Evolutionary conservation across 2,329 filamentous ascomycete genomes (phyloP).

Genomic region (Acephala macrosclerotiorum): DNA sequence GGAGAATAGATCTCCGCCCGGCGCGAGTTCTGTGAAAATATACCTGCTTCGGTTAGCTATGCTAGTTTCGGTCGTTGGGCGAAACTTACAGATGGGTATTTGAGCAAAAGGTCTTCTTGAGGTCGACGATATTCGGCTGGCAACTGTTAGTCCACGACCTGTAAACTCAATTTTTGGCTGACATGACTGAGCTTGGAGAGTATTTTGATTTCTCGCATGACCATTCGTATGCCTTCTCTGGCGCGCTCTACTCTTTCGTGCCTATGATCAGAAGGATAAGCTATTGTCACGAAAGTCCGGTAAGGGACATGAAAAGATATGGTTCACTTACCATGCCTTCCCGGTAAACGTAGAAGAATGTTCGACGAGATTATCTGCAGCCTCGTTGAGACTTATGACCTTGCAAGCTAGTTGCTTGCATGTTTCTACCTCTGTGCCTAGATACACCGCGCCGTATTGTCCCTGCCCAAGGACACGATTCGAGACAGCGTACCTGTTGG

Average conservation of each 20-base stretch:
- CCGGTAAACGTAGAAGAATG: not conserved
- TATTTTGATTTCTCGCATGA: slow-evolving; percentile 59
- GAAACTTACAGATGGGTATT: slow-evolving; percentile 53
- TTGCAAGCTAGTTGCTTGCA: slow-evolving; percentile 74
- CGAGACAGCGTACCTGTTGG: slow-evolving; percentile 55
- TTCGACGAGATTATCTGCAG: slow-evolving; percentile 8
- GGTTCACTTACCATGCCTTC: too few relatives aligned
- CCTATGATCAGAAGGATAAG: too few relatives aligned
- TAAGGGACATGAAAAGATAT: too few relatives aligned
- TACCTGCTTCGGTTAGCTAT: slow-evolving; percentile 48
- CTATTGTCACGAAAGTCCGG: too few relatives aligned
- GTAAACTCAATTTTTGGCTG: slow-evolving; percentile 35
- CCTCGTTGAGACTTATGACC: slow-evolving; percentile 58
- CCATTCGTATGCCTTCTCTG: slow-evolving; percentile 46
- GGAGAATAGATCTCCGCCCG: slow-evolving; percentile 48
- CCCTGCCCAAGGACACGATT: slow-evolving; percentile 61
- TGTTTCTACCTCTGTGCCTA: slow-evolving; percentile 59
- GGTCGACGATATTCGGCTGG: slow-evolving; percentile 62
- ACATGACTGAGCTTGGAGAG: slow-evolving; percentile 62
- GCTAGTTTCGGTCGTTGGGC: not conserved
- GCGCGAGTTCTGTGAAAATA: slow-evolving; percentile 64
- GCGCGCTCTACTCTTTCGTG: slow-evolving; percentile 33
- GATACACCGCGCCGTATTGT: slow-evolving; percentile 59
- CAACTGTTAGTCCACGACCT: slow-evolving; percentile 11
- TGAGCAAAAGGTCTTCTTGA: slow-evolving; percentile 59